Base-by-base conservation (phyloP, 768 basidiomycete genomes). In the Termitomyces sp. region DNA sequence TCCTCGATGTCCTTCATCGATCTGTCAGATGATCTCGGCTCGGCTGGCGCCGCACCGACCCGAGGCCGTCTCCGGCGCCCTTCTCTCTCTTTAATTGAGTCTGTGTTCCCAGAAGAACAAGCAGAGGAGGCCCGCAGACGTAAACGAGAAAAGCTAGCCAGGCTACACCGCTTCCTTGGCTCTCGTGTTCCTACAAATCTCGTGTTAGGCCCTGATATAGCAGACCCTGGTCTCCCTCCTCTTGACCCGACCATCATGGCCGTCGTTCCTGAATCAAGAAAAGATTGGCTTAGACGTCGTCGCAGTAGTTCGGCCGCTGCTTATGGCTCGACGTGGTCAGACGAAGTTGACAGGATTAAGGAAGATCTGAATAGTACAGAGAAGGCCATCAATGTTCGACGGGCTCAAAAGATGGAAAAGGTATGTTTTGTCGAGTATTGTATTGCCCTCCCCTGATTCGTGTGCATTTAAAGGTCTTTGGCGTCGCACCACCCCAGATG, bases 371-470 rank as follows among this genome's bases (percentile, higher is more conserved):
- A 84, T 63, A 83, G 83, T 30, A 77, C 73, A 61, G 90, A 92
- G 67, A 91, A 90, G 73, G 86, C 87, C 14, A 80, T 87, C 66
- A 89, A 88, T 65, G 90, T 94, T 47, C 79, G 85, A 50, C 74
- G 92, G 52, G 90, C 90, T 40, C 78, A 86, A 66, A 94, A 93
- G 72, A 92, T 94, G 90, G 90, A 92, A 71, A 87, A 88, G 83
- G 91, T 88, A 55, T 32, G 78, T 67, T 41, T 5, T n/a, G 10
- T 18, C 22, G 8, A 26, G 3, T 48, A 22, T 44, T 32, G 9
- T 16, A 35, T 9, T 41, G 28, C 7, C 28, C 30, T 28, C 14
- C 9, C n/a, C 28, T 5, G 48, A 52, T 43, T 43, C 41, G 54
- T 45, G 50, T 38, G 14, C 13, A 36, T 20, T n/a, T 22, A 8